phyloP scores from a whole-genome alignment of 257 asterid species.

The Solanum gracilifrons region DNA sequence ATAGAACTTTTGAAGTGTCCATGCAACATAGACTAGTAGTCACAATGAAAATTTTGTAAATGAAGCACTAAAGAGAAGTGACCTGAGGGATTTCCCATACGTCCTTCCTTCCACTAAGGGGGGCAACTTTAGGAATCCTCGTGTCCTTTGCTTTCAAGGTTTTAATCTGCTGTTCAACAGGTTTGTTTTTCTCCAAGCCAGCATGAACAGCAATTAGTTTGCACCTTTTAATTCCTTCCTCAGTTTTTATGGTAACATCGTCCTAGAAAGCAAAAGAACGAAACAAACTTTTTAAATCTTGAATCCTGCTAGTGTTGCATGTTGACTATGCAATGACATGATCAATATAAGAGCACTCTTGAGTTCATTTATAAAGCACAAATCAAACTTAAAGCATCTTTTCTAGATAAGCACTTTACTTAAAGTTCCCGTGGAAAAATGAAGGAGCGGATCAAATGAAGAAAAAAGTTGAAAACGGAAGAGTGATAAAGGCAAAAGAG shows the following conservation, averaged over 20 bases:
- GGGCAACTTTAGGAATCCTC: constrained; percentile 65
- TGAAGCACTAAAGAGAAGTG: not conserved
- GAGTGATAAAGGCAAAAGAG: not conserved
- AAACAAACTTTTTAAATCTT: not conserved
- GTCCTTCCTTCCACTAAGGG: constrained; percentile 74
- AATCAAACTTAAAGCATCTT: not conserved
- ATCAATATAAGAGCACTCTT: not conserved
- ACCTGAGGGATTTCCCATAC: constrained; percentile 91
- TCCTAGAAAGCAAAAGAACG: constrained; percentile 29
- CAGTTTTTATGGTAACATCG: constrained; percentile 56
- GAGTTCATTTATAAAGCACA: not conserved
- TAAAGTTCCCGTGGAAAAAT: not conserved
- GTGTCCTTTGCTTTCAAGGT: constrained; percentile 71
- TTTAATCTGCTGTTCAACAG: constrained; percentile 48
- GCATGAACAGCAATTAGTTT: constrained; percentile 83
- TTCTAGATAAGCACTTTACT: not conserved
- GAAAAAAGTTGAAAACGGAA: not conserved
- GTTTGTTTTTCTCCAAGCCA: constrained; percentile 61
- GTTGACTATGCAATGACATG: not conserved
- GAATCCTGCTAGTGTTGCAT: not conserved
- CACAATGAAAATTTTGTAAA: not conserved
- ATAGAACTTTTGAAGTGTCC: not conserved
- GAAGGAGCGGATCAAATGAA: not conserved
- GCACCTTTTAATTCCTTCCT: constrained; percentile 46
- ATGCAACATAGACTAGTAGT: not conserved